Evolutionary conservation across 257 asterid genomes (phyloP).

Genomic region (Petunia axillaris): DNA sequence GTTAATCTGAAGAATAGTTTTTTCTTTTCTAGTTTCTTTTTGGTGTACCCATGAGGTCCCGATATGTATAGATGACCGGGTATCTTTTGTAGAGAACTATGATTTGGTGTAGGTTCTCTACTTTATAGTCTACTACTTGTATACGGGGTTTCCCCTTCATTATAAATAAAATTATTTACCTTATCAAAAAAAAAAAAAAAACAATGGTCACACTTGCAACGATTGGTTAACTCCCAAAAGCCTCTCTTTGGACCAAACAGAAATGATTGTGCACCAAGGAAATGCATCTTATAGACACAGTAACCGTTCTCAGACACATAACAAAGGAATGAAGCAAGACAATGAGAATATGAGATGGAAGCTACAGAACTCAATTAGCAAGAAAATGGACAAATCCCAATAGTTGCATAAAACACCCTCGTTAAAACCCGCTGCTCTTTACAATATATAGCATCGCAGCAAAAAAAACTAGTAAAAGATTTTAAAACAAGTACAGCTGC

Average conservation of each 20-base stretch:
- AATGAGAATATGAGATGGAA: conserved; percentile 3
- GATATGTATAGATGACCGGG: too few species aligned
- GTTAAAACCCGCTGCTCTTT: neutral
- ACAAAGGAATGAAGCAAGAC: neutral
- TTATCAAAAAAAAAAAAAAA: too few species aligned
- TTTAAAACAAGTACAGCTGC: neutral
- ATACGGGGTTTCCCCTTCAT: too few species aligned
- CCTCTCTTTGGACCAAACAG: neutral
- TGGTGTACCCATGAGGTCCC: too few species aligned
- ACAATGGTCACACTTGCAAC: neutral
- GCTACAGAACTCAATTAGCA: neutral
- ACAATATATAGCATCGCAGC: neutral
- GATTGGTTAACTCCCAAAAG: neutral
- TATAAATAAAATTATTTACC: too few species aligned
- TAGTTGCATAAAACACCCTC: neutral
- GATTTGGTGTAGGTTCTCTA: too few species aligned
- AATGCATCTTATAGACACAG: conserved; percentile 8
- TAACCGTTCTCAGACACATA: conserved; percentile 13
- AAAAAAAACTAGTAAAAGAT: neutral
- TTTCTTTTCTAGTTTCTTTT: too few species aligned
- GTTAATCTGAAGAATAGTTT: too few species aligned
- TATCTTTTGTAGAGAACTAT: too few species aligned
- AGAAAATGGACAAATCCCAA: neutral
- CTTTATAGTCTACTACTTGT: too few species aligned
- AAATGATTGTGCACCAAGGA: conserved; percentile 1